Evolutionary conservation across 306 rosid species (phyloP).

Genomic region (Quillaja saponaria): DNA sequence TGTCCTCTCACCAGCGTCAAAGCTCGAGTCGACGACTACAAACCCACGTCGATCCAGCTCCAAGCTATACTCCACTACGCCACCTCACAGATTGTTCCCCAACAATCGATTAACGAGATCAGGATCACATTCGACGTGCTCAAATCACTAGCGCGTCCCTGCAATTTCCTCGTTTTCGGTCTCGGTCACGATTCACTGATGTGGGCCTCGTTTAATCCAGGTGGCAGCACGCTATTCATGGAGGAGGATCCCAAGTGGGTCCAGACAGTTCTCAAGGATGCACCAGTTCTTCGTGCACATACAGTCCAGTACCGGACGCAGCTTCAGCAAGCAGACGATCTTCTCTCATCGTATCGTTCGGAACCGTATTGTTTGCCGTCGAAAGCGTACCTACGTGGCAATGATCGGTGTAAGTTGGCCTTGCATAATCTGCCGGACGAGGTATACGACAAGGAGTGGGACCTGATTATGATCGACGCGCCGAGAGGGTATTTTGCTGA

Average conservation of each 20-base stretch:
- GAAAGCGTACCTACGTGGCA: constrained; percentile 52
- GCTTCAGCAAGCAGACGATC: constrained; percentile 54
- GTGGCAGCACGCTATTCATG: constrained; percentile 74
- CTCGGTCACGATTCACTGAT: constrained; percentile 90
- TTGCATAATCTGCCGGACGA: constrained; percentile 63
- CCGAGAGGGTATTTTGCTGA: constrained; percentile 77
- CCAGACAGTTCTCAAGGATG: constrained; percentile 60
- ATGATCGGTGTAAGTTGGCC: constrained; percentile 61
- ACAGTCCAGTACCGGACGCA: constrained; percentile 67
- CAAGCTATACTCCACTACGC: constrained; percentile 86
- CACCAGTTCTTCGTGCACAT: constrained; percentile 64
- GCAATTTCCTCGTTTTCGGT: constrained; percentile 82
- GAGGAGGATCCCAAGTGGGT: constrained; percentile 95
- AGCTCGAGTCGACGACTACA: constrained; percentile 1
- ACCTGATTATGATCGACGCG: constrained; percentile 87
- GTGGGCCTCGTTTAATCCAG: constrained; percentile 89
- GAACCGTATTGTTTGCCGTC: constrained; percentile 51
- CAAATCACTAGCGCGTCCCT: constrained; percentile 48
- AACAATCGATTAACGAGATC: constrained; percentile 72
- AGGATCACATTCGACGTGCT: constrained; percentile 60
- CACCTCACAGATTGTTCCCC: constrained; percentile 65
- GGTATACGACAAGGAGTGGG: constrained; percentile 86
- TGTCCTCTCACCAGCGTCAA: constrained; percentile 41
- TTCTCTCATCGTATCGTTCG: constrained; percentile 43
- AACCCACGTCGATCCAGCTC: constrained; percentile 47